Evolutionary conservation across 1,284 basidiomycete species (phyloP).

Genomic region (Stygiomarasmius scandens): DNA sequence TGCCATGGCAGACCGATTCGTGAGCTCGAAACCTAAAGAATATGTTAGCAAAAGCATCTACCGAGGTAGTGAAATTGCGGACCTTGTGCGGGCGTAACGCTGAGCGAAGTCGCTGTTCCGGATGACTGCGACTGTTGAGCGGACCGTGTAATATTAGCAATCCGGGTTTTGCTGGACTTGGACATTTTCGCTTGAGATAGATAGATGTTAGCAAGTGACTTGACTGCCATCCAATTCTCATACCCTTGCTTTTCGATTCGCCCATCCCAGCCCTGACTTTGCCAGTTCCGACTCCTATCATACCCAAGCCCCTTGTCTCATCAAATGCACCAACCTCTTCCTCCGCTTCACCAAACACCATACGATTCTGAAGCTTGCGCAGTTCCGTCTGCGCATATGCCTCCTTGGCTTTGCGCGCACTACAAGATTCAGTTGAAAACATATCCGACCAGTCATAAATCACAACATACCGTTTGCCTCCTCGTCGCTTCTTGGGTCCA

Average conservation of each 20-base stretch:
- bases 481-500: constrained; percentile 92
- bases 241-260: constrained; percentile 88
- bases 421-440: constrained; percentile 30
- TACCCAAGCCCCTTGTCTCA: constrained; percentile 95
- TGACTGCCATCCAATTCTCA: constrained; percentile 25
- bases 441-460: constrained; percentile 1
- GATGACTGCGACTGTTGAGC: constrained; percentile 58
- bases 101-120: constrained; percentile 89
- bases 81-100: constrained; percentile 97
- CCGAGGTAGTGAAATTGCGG: constrained; percentile 23
- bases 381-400: constrained; percentile 96
- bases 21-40: constrained; percentile 79
- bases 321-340: constrained; percentile 96
- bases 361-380: constrained; percentile 94
- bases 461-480: constrained; percentile 80
- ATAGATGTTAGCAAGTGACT: constrained; percentile 8
- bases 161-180: constrained; percentile 93
- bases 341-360: constrained; percentile 95
- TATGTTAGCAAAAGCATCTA: constrained; percentile 17
- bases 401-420: constrained; percentile 96
- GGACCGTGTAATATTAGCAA: constrained; percentile 77
- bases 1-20: constrained; percentile 78
- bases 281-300: constrained; percentile 88
- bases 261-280: constrained; percentile 86
- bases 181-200: constrained; percentile 82